Evolutionary conservation across 106 monocot species (phyloP), one percentile per base, ranked within the genome.

Genomic region (Dendrobium nobile): DNA sequence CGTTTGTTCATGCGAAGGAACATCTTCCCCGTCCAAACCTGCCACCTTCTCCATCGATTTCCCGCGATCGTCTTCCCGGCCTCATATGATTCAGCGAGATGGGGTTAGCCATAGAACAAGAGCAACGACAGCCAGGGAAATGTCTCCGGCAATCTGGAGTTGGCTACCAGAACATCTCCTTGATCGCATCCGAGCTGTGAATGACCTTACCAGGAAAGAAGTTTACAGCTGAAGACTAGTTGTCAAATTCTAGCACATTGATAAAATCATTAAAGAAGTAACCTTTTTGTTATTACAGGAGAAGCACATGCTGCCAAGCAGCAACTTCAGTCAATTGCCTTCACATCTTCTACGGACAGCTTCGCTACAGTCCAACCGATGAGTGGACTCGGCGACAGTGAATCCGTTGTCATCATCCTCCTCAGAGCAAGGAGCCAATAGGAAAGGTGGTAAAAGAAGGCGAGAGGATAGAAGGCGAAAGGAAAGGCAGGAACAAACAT

Each of bases 131-230:
- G 31, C 31, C 31, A 31, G 0, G 31, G 31, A 31, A 1, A 31
- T 31, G 31, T 31, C 31, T 31, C 31, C 31, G 31, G 31, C 31
- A 31, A 31, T 31, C 31, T 31, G 31, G 31, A 31, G 31, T 1
- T 31, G 31, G 1, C 31, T 31, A 31, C 31, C 31, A 31, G 31
- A 31, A 31, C 31, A 31, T 31, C 31, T 31, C 31, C 31, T 31
- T 31, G 31, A 31, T 31, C 31, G 31, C 31, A 31, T 31, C 31
- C 84, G 88, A 6, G 98, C 98, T 13, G 80, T 87, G 27, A 13
- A 40, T 1, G 91, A 89, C 47, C 91, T 98, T 45, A 85, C 90
- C 73, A 89, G 92, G 7, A 86, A 85, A 45, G 90, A 90, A 47
- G 54, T 98, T 40, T 58, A 75, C 17, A 91, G 97, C 6, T 77